A percentile compares a stretch with the other conserved stretches of the same genome.
Evolutionary conservation across 345 rosid genomes (phyloP).

Genomic region (Excoecaria cochinchinensis): DNA sequence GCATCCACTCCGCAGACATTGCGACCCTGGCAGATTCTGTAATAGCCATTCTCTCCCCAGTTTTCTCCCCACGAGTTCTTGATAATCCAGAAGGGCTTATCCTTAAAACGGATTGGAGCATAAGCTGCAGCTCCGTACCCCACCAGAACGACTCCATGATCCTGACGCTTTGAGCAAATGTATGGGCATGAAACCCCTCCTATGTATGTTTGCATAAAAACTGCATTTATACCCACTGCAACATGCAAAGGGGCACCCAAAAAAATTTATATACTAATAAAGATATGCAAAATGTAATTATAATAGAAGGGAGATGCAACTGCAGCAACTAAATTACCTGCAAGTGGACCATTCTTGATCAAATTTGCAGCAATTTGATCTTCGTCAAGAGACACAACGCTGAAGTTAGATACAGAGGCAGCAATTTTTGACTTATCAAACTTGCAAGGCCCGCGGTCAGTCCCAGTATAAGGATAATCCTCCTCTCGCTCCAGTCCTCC

Average conservation of each 20-base stretch:
- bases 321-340: slow-evolving; percentile 33
- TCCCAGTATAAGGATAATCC: slow-evolving; percentile 86
- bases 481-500: slow-evolving; percentile 87
- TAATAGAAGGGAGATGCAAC: background rate
- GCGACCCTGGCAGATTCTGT: slow-evolving; percentile 80
- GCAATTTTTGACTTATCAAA: slow-evolving; percentile 76
- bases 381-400: slow-evolving; percentile 77
- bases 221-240: slow-evolving; percentile 86
- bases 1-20: slow-evolving; percentile 88
- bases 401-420: slow-evolving; percentile 80
- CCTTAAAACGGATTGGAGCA: slow-evolving; percentile 75
- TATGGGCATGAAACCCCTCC: slow-evolving; percentile 93
- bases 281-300: background rate
- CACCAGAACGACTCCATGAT: slow-evolving; percentile 85
- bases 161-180: slow-evolving; percentile 71
- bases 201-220: slow-evolving; percentile 85
- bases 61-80: slow-evolving; percentile 90
- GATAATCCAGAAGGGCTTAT: slow-evolving; percentile 86
- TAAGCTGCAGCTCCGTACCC: slow-evolving; percentile 85
- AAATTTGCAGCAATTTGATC: slow-evolving; percentile 93
- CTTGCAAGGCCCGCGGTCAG: slow-evolving; percentile 60
- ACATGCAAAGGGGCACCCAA: slow-evolving; percentile 11
- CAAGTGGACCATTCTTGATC: slow-evolving; percentile 84
- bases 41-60: slow-evolving; percentile 90
- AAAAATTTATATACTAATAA: background rate